These are phyloP conservation scores for Cetradonia linearis DNA, from an alignment of 495 filamentous ascomycete genomes.

Conservation along the genomic window DNA sequence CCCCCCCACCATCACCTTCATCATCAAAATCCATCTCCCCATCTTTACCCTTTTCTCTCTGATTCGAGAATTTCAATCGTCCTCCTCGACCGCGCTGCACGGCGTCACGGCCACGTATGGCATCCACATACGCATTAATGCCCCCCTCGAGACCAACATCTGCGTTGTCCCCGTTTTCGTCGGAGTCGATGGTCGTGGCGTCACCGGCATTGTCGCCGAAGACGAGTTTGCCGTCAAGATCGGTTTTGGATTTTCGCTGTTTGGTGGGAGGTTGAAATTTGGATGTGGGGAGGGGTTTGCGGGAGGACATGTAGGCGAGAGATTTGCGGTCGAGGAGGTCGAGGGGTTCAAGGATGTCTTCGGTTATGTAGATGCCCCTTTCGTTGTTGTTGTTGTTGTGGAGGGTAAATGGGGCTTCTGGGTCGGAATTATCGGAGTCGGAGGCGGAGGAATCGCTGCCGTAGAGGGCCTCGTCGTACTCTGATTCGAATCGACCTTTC, in stretches of 20 bases:
- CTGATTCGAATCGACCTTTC: conserved; percentile 65
- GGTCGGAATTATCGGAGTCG: conserved; percentile 46
- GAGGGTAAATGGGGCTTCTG: conserved; percentile 29
- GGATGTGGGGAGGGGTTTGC: conserved; percentile 54
- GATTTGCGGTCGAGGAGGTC: conserved; percentile 83
- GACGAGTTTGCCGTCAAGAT: conserved; percentile 82
- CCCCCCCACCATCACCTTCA: conserved; percentile 25
- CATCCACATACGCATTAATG: conserved; percentile 85
- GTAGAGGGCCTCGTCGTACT: conserved; percentile 91
- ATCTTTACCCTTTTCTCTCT: conserved; percentile 60
- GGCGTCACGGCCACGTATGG: conserved; percentile 74
- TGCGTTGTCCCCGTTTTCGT: conserved; percentile 13
- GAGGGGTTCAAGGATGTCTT: conserved; percentile 85
- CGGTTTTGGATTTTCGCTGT: conserved; percentile 45
- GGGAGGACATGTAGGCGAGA: conserved; percentile 85
- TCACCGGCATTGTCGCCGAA: conserved; percentile 49
- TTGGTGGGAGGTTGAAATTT: conserved; percentile 35
- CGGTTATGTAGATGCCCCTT: conserved; percentile 72
- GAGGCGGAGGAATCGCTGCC: conserved; percentile 66
- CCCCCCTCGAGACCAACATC: conserved; percentile 43
- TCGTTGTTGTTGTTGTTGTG: conserved; percentile 39
- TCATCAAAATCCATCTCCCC: conserved; percentile 42
- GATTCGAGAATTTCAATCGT: conserved; percentile 75
- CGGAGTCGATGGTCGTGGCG: conserved; percentile 16
- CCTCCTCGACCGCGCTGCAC: conserved; percentile 72